phyloP scores from a whole-genome alignment of 2,329 filamentous ascomycete species.

The Penicillium sp. region DNA sequence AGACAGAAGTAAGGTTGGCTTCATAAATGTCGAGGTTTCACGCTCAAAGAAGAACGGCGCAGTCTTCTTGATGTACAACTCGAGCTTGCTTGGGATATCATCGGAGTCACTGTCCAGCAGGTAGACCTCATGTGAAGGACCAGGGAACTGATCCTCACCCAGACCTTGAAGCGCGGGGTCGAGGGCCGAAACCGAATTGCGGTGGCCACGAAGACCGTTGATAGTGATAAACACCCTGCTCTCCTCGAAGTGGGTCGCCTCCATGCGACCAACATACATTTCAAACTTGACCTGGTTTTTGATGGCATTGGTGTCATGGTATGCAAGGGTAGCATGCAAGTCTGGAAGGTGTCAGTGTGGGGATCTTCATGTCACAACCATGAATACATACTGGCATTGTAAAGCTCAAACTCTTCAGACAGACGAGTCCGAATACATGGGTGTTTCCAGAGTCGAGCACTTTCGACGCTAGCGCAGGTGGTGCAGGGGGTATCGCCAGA shows the following conservation, averaged over 20 bases:
- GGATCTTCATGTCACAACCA: not conserved
- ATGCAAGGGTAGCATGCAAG: constrained; percentile 54
- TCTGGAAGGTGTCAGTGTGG: constrained; percentile 30
- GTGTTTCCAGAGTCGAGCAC: constrained; percentile 61
- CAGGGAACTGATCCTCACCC: constrained; percentile 41
- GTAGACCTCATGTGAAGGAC: constrained; percentile 43
- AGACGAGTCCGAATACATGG: constrained; percentile 60
- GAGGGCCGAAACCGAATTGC: constrained; percentile 36
- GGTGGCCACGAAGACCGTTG: constrained; percentile 40
- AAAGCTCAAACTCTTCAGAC: constrained; percentile 59
- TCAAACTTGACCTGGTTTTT: constrained; percentile 51
- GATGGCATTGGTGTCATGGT: constrained; percentile 51
- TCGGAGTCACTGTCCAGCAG: constrained; percentile 52
- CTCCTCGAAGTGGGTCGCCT: constrained; percentile 58
- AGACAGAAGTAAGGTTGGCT: constrained; percentile 46
- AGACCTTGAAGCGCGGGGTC: constrained; percentile 44
- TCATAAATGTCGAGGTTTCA: constrained; percentile 54
- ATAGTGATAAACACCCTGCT: constrained; percentile 51
- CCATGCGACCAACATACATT: constrained; percentile 52
- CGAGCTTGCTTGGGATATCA: constrained; percentile 53
- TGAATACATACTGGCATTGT: constrained; percentile 48
- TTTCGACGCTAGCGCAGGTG: constrained; percentile 60
- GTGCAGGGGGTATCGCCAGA: constrained; percentile 61
- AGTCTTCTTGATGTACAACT: constrained; percentile 55
- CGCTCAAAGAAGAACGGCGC: constrained; percentile 47